phyloP scores from a whole-genome alignment of 495 filamentous ascomycete genomes.

The Sordaria brevicollis region DNA sequence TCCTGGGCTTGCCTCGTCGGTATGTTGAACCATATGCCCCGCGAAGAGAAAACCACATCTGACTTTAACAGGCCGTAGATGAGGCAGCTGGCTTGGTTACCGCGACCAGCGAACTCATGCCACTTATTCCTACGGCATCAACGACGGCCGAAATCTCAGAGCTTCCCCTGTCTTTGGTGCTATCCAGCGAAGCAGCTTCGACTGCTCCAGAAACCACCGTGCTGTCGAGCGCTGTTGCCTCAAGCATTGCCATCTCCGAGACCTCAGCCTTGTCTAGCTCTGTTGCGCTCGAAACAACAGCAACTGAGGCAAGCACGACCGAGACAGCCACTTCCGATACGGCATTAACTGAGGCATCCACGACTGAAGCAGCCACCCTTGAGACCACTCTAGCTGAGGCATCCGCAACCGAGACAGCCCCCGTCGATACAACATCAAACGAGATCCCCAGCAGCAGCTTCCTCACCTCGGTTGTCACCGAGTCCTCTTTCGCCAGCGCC shows the following conservation, averaged over 20 bases:
- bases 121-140: not conserved
- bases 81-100: not conserved
- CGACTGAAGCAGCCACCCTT: not conserved
- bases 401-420: not conserved
- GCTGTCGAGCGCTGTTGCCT: not conserved
- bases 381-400: too few species aligned
- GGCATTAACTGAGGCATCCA: not conserved
- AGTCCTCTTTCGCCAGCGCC: not conserved
- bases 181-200: not conserved
- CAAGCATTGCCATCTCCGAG: not conserved
- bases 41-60: not conserved
- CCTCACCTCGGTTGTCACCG: not conserved
- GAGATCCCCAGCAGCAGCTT: not conserved
- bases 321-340: not conserved
- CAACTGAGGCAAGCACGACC: not conserved
- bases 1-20: conserved; percentile 7
- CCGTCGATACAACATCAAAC: not conserved
- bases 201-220: not conserved
- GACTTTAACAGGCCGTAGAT: not conserved
- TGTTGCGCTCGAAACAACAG: not conserved
- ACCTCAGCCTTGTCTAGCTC: not conserved
- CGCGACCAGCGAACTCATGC: not conserved
- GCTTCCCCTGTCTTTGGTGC: not conserved
- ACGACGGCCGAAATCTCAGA: not conserved
- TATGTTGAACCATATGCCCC: not conserved